These are phyloP conservation scores for Synchytrium microbalum DNA, from an alignment of 371 early-diverging fungal genomes.

Conservation along the genomic window DNA sequence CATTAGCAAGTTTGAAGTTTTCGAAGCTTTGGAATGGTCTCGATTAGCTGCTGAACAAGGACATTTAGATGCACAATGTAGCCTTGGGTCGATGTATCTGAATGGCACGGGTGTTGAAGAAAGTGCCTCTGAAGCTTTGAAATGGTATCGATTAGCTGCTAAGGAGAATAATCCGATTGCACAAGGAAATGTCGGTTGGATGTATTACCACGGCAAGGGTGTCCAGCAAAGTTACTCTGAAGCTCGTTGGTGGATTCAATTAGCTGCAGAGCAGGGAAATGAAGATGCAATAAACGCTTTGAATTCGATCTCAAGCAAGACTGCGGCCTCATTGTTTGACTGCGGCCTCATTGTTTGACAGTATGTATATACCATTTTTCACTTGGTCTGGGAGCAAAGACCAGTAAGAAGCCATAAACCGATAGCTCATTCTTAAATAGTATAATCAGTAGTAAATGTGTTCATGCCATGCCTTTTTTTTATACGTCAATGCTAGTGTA, in stretches of 20 bases:
- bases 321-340: too few species aligned
- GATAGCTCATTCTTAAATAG: too few species aligned
- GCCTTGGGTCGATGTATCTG: not conserved
- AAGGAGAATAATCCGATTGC: conserved; percentile 17
- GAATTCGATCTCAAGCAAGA: too few species aligned
- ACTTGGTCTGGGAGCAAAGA: too few species aligned
- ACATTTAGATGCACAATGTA: conserved; percentile 2
- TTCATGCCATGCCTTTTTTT: too few species aligned
- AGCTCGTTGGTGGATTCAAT: conserved; percentile 51
- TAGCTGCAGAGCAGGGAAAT: conserved; percentile 58
- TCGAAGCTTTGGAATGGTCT: conserved; percentile 1
- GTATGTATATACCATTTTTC: too few species aligned
- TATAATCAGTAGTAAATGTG: too few species aligned
- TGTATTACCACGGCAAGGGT: conserved; percentile 44
- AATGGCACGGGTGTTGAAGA: not conserved
- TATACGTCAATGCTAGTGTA: too few species aligned
- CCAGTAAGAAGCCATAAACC: too few species aligned
- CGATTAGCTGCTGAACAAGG: not conserved
- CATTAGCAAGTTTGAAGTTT: too few species aligned
- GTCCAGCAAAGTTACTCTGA: conserved; percentile 40
- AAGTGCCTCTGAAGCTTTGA: not conserved
- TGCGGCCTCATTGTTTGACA: too few species aligned
- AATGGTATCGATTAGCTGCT: not conserved
- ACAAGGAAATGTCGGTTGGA: conserved; percentile 17
- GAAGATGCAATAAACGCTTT: conserved; percentile 8